phyloP scores from a whole-genome alignment of 1,139 yeast genomes.

The Nakaseomyces nivariensis region DNA sequence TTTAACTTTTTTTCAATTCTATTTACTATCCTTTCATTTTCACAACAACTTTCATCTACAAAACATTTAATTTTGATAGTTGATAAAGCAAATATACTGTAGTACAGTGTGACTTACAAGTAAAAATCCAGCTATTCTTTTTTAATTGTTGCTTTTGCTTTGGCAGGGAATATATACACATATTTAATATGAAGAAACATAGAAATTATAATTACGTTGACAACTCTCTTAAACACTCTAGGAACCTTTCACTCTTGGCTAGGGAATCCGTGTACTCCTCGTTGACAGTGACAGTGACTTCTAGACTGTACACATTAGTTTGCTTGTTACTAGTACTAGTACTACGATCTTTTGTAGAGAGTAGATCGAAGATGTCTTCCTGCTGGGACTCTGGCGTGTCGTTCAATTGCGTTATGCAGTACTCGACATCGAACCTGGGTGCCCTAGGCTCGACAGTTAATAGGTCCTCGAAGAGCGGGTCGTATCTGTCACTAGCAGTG shows the following conservation, averaged over 20 bases:
- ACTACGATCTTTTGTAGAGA: conserved; percentile 15
- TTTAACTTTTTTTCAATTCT: not conserved
- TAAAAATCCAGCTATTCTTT: too few species aligned
- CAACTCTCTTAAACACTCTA: conserved; percentile 19
- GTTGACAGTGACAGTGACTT: not conserved
- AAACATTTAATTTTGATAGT: too few species aligned
- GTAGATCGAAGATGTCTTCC: conserved; percentile 40
- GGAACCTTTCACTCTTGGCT: conserved; percentile 21
- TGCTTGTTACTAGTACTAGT: conserved; percentile 16
- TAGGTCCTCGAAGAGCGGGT: conserved; percentile 58
- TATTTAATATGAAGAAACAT: too few species aligned
- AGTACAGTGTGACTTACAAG: too few species aligned
- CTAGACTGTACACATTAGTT: not conserved
- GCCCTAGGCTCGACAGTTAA: conserved; percentile 48
- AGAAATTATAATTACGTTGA: not conserved
- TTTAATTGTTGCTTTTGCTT: too few species aligned
- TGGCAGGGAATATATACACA: too few species aligned
- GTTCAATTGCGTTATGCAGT: conserved; percentile 15
- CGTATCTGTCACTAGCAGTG: conserved; percentile 39
- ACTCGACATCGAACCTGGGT: conserved; percentile 45
- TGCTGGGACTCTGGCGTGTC: conserved; percentile 9
- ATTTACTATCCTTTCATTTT: too few species aligned
- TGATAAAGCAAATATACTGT: too few species aligned
- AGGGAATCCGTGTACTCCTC: conserved; percentile 20
- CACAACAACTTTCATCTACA: too few species aligned